These are phyloP conservation scores for Macroventuria anomochaeta DNA, from an alignment of 2,329 filamentous ascomycete species.

Conservation along the genomic window DNA sequence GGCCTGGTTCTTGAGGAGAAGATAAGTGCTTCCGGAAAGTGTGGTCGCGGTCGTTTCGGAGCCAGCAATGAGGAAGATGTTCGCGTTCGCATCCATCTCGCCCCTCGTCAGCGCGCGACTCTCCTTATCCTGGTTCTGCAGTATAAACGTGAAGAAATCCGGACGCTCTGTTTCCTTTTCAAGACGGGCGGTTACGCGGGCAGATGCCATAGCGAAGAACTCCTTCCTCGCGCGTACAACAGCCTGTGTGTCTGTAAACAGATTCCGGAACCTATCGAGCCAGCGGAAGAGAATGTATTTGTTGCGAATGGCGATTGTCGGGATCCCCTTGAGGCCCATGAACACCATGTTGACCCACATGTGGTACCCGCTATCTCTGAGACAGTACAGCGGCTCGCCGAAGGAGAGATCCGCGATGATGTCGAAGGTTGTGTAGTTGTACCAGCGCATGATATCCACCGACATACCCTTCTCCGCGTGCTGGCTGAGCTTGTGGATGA, in stretches of 20 bases:
- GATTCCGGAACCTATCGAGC: conserved; percentile 18
- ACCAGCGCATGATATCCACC: conserved; percentile 41
- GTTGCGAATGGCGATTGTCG: conserved; percentile 21
- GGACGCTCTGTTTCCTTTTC: conserved; percentile 24
- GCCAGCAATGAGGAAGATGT: conserved; percentile 50
- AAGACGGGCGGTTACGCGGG: conserved; percentile 29
- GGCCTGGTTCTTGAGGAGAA: conserved; percentile 42
- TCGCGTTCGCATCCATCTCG: conserved; percentile 47
- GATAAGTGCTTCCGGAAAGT: conserved; percentile 52
- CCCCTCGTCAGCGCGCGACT: conserved; percentile 26
- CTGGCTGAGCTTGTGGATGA: conserved; percentile 45
- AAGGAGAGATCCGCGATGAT: conserved; percentile 43
- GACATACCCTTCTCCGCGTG: conserved; percentile 13
- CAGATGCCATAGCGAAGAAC: conserved; percentile 23
- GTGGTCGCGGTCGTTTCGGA: conserved; percentile 57
- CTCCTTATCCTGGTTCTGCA: conserved; percentile 27
- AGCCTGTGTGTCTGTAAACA: conserved; percentile 21
- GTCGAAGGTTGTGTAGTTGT: conserved; percentile 37
- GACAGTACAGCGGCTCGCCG: conserved; percentile 41
- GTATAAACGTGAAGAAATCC: conserved; percentile 39
- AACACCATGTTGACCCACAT: conserved; percentile 39
- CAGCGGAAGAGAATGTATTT: conserved; percentile 28
- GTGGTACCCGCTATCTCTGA: conserved; percentile 37
- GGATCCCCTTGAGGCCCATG: conserved; percentile 13
- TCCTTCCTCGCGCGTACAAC: conserved; percentile 17